Evolutionary conservation across 2,329 filamentous ascomycete species (phyloP).

Genomic region (Calonectria pseudoturangicola): DNA sequence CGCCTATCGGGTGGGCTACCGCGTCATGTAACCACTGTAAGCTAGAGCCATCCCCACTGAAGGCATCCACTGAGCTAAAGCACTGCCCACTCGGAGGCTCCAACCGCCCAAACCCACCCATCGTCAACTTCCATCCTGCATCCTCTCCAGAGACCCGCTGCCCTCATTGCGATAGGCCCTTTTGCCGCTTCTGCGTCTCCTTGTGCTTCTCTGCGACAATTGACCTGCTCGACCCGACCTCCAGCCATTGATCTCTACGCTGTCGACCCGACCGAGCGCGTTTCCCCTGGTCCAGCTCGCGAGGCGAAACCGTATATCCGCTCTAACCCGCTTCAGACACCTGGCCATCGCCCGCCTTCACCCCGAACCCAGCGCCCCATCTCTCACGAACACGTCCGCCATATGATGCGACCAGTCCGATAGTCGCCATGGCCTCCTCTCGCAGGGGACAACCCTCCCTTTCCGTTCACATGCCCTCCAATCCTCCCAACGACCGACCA

Average conservation of each 20-base stretch:
- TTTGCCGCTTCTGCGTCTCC: background rate
- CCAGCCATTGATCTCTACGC: background rate
- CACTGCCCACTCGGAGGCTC: slow-evolving; percentile 31
- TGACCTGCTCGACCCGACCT: slow-evolving; percentile 20
- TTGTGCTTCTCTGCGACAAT: slow-evolving; percentile 33
- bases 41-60: slow-evolving; percentile 41
- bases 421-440: slow-evolving; percentile 63
- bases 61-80: slow-evolving; percentile 28
- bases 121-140: slow-evolving; percentile 43
- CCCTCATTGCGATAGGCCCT: slow-evolving; percentile 38
- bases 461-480: slow-evolving; percentile 60
- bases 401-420: slow-evolving; percentile 55
- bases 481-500: slow-evolving; percentile 57
- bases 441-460: slow-evolving; percentile 63
- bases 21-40: slow-evolving; percentile 54
- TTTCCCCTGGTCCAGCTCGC: slow-evolving; percentile 6
- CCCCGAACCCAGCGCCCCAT: slow-evolving; percentile 10
- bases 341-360: slow-evolving; percentile 8
- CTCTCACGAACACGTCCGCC: slow-evolving; percentile 18
- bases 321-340: slow-evolving; percentile 6
- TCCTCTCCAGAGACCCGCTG: slow-evolving; percentile 32
- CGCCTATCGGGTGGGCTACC: slow-evolving; percentile 50
- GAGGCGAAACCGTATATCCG: slow-evolving; percentile 1
- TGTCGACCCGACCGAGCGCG: background rate
- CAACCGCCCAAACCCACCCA: slow-evolving; percentile 43